Evolutionary conservation across 305 asterid genomes (phyloP).

Genomic region (Solanum hybrid): DNA sequence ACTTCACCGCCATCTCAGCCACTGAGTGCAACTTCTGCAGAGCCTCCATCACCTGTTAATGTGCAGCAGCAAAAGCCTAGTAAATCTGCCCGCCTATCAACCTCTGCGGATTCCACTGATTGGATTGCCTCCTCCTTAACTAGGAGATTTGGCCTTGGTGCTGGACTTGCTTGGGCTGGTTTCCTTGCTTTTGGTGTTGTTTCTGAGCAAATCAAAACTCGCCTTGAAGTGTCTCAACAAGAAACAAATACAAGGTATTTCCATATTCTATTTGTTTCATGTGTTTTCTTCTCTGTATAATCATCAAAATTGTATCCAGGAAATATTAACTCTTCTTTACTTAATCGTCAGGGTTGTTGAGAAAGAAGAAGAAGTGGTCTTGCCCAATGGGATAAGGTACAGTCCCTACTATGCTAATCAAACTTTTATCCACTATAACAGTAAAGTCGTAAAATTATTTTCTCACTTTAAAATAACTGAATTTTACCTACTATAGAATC

Average conservation of each 20-base stretch:
- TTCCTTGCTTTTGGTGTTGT: constrained; percentile 66
- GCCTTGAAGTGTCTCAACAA: constrained; percentile 66
- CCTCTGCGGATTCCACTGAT: constrained; percentile 56
- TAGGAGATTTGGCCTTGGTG: constrained; percentile 77
- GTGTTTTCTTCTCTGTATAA: background rate
- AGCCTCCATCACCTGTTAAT: constrained; percentile 21
- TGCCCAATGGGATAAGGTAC: constrained; percentile 75
- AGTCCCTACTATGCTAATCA: background rate
- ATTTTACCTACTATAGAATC: background rate
- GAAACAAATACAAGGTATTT: constrained; percentile 55
- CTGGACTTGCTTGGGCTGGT: constrained; percentile 84
- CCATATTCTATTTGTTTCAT: background rate
- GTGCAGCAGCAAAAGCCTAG: constrained; percentile 25
- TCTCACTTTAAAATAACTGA: background rate
- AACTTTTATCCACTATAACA: background rate
- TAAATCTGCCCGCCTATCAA: constrained; percentile 7
- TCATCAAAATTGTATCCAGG: background rate
- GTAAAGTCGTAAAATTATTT: background rate
- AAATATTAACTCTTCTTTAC: background rate
- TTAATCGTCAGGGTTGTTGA: constrained; percentile 56
- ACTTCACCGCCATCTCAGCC: constrained; percentile 15
- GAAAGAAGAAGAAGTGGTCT: constrained; percentile 59
- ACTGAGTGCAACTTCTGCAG: constrained; percentile 24
- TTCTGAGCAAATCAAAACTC: constrained; percentile 82
- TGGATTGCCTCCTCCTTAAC: constrained; percentile 71